phyloP scores from a whole-genome alignment of 352 stramenopile genomes.

The Sclerospora graminicola region DNA sequence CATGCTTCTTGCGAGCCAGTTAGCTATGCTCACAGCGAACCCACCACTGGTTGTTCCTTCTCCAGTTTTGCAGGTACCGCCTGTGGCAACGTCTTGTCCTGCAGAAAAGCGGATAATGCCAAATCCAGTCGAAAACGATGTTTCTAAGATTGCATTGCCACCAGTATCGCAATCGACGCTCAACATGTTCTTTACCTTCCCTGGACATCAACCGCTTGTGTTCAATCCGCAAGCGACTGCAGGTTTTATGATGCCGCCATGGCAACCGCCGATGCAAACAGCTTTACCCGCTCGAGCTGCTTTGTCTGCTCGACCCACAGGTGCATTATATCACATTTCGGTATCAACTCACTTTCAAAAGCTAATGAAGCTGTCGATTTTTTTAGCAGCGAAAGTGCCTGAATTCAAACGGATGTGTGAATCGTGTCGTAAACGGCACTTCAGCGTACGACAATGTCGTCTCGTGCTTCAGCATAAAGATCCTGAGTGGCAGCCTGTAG shows the following conservation, averaged over 20 bases:
- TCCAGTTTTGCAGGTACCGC: background rate
- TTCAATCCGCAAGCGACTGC: constrained; percentile 12
- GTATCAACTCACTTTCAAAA: background rate
- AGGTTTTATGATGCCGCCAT: constrained; percentile 13
- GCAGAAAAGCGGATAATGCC: constrained; percentile 13
- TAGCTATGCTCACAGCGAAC: constrained; percentile 7
- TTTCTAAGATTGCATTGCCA: constrained; percentile 33
- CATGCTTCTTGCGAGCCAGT: constrained; percentile 13
- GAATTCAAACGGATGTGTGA: constrained; percentile 58
- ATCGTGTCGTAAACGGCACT: constrained; percentile 54
- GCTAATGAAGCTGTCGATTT: background rate
- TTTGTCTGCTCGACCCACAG: constrained; percentile 10
- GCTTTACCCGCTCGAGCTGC: constrained; percentile 16
- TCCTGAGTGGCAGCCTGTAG: constrained; percentile 47
- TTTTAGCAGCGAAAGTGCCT: constrained; percentile 8
- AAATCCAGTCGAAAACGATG: constrained; percentile 1
- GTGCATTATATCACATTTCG: constrained; percentile 5
- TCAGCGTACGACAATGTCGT: constrained; percentile 54
- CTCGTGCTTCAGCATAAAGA: constrained; percentile 54
- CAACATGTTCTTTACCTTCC: constrained; percentile 34
- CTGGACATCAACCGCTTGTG: constrained; percentile 19
- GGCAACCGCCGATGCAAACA: constrained; percentile 16
- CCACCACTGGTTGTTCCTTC: constrained; percentile 7
- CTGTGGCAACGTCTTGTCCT: background rate
- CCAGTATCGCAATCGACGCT: constrained; percentile 19